Evolutionary conservation across 495 filamentous ascomycete genomes (phyloP).

Genomic region (Emericellopsis terricola): DNA sequence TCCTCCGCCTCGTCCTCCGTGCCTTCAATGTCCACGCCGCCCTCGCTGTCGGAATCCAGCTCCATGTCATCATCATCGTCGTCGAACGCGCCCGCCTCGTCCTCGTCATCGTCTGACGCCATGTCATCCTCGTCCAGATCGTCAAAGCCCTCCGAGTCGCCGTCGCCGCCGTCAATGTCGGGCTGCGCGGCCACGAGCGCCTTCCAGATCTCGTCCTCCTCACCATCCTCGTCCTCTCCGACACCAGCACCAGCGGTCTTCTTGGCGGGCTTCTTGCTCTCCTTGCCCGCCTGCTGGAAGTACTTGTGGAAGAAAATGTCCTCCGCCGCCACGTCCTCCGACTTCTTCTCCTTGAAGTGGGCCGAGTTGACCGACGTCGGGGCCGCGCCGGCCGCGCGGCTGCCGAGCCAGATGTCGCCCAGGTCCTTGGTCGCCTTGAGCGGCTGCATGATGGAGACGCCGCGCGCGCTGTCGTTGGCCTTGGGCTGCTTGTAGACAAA

Average conservation of each 20-base stretch:
- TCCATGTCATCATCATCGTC: slow-evolving; percentile 21
- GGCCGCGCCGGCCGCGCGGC: slow-evolving; percentile 16
- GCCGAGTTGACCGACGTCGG: slow-evolving; percentile 58
- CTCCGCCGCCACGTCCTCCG: slow-evolving; percentile 70
- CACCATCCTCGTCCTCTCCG: slow-evolving; percentile 24
- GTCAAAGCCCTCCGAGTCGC: slow-evolving; percentile 25
- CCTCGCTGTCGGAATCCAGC: not conserved
- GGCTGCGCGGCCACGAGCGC: slow-evolving; percentile 46
- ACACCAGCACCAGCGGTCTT: slow-evolving; percentile 31
- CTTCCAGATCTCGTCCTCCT: slow-evolving; percentile 75
- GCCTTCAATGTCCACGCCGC: slow-evolving; percentile 8
- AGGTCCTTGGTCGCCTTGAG: slow-evolving; percentile 36
- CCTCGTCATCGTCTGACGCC: slow-evolving; percentile 26
- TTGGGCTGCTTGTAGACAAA: slow-evolving; percentile 91
- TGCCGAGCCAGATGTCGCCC: slow-evolving; percentile 42
- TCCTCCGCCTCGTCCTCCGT: slow-evolving; percentile 23
- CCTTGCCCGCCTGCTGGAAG: slow-evolving; percentile 64
- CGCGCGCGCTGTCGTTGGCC: slow-evolving; percentile 40
- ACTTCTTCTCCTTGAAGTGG: slow-evolving; percentile 77
- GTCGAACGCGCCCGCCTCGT: slow-evolving; percentile 28
- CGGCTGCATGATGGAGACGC: slow-evolving; percentile 90
- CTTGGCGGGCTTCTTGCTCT: slow-evolving; percentile 31
- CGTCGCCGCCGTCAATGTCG: slow-evolving; percentile 43
- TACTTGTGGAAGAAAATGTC: slow-evolving; percentile 98
- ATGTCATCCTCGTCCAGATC: slow-evolving; percentile 15